Base-by-base conservation (phyloP, 768 basidiomycete species). In the Rhizopogon salebrosus region DNA sequence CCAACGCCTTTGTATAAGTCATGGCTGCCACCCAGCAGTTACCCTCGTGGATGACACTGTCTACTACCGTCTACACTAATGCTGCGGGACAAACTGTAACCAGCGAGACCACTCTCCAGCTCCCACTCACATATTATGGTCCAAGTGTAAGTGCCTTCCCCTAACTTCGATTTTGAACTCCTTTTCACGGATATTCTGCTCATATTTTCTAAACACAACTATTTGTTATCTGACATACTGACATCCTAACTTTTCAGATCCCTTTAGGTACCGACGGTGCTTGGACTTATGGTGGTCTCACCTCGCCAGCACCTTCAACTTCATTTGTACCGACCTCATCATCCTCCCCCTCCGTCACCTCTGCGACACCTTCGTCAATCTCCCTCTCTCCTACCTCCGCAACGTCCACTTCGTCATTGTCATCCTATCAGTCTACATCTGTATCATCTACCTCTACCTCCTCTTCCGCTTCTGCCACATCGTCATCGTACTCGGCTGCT, bases 61-160 rank as follows among this genome's bases (percentile, higher is more conserved):
- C 73, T 34, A 72, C 77, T 29, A 73, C 80, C 16, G 69, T 80
- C 27, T 63, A 83, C 42, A 81, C 80, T 6, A 74, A 82, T 61
- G 69, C 72, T 3, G 72, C 71, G 48, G 87, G 85, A 45, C 68
- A 69, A 20, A 75, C 78, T 31, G 60, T 82, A 51, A 72, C 79
- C 43, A 88, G 85, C 13, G 72, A 75, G 39, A 83, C 81, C 23
- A 70, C 85, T 9, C 60, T 88, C 24, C 80, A 76, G 58, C 63
- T 91, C 46, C 87, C 90, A 37, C 70, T 90, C 58, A 91, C 89
- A 0, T 92, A 92, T 69, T 89, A 80, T 58, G 90, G 90, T 27
- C 88, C 90, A 49, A 84, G 84, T 66, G 89, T 91, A 64, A 79
- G 88, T 80, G 11, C 49, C 24, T 54, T 27, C 13, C 14, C 49